Conservation (phyloP, 345 rosid species). For the Linum lewisii region DNA sequence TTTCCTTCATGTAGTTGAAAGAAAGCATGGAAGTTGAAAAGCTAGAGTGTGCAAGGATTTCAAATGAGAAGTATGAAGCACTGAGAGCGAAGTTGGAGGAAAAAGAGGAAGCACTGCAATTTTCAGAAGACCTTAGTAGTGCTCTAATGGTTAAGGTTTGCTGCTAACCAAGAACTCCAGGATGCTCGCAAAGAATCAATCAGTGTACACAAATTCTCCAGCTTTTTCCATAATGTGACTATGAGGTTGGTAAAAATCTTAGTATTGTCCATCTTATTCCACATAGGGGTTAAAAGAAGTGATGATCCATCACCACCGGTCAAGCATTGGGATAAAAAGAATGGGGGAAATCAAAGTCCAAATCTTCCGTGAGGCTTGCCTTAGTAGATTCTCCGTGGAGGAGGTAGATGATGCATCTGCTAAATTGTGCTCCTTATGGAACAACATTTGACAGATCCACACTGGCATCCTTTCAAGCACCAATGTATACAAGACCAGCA, state of each 20-base stretch:
- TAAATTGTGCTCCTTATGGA: conserved; percentile 13
- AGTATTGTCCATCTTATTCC: no score
- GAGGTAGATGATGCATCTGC: conserved; percentile 1
- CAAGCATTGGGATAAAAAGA: conserved; percentile 8
- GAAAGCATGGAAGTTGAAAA: background rate
- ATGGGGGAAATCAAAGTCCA: conserved; percentile 15
- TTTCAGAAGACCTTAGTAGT: conserved; percentile 2
- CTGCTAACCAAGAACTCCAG: conserved; percentile 10
- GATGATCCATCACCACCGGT: background rate
- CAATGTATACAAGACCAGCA: no score
- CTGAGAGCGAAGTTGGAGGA: conserved; percentile 11
- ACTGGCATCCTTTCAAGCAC: conserved; percentile 10
- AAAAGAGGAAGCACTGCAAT: conserved; percentile 4
- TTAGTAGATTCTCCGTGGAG: background rate
- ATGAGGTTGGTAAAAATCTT: no score
- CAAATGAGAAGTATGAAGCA: background rate
- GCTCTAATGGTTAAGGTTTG: conserved; percentile 8
- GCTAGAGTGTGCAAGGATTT: background rate
- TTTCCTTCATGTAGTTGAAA: no score
- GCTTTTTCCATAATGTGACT: background rate
- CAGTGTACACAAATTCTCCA: background rate
- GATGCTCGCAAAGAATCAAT: conserved; percentile 16
- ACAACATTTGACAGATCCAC: background rate
- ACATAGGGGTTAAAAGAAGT: conserved; percentile 6
- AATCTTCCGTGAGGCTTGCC: conserved; percentile 1